A percentile compares a stretch with the other conserved stretches of the same genome.
These are phyloP conservation scores for Theobroma grandiflorum DNA, from an alignment of 441 rosid genomes.

Conservation along the genomic window DNA sequence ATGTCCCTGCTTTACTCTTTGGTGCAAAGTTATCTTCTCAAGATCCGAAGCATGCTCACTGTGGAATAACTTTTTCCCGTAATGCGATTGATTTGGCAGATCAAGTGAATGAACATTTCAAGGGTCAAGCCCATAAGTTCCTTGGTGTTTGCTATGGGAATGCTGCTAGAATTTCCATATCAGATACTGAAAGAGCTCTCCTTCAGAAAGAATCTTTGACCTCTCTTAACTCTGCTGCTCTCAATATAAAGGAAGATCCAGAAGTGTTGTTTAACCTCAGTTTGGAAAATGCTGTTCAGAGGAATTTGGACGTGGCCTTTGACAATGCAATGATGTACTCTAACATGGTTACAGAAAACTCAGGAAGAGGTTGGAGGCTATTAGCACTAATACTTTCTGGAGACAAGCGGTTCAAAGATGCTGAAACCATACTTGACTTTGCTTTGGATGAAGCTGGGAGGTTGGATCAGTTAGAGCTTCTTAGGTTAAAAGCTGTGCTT, in stretches of 20 bases:
- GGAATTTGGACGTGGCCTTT: conserved; percentile 78
- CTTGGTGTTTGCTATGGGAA: conserved; percentile 86
- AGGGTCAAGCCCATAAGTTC: conserved; percentile 64
- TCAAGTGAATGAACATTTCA: conserved; percentile 56
- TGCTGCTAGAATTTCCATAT: conserved; percentile 74
- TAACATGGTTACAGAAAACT: conserved; percentile 58
- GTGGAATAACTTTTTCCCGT: conserved; percentile 71
- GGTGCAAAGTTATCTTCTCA: conserved; percentile 84
- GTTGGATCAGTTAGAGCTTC: conserved; percentile 73
- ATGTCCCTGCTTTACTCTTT: conserved; percentile 61
- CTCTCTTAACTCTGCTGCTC: conserved; percentile 67
- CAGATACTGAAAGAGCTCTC: conserved; percentile 69
- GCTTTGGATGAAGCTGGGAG: conserved; percentile 79
- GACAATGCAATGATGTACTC: conserved; percentile 65
- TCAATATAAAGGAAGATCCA: conserved; percentile 54
- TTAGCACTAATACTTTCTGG: conserved; percentile 78
- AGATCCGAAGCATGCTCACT: conserved; percentile 62
- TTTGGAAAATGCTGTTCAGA: conserved; percentile 81
- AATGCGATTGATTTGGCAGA: conserved; percentile 51
- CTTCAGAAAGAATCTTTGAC: conserved; percentile 67
- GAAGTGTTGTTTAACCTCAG: conserved; percentile 66
- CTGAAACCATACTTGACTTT: conserved; percentile 70
- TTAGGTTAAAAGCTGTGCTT: conserved; percentile 80
- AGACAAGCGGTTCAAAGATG: conserved; percentile 73
- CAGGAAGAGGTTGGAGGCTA: conserved; percentile 78